Evolutionary conservation across 179 eudicot genomes (phyloP), one percentile per base, ranked within the genome.

Genomic region (Monotropa hypopitys): DNA sequence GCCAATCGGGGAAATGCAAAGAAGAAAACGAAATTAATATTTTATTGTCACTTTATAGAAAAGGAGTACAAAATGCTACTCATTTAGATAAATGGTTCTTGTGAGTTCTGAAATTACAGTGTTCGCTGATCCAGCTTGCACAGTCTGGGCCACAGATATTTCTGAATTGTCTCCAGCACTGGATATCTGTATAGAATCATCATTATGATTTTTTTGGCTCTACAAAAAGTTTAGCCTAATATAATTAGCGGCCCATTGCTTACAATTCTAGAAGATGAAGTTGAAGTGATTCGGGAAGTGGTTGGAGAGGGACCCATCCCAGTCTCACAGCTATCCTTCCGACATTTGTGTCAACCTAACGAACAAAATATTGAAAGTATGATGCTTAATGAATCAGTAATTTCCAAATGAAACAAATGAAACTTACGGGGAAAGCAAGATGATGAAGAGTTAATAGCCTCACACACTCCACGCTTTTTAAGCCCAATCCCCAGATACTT

Each of bases 231-330:
- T 28, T 61, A 30, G 67, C 67, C 26, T 61, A 61, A 28, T 15
- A 11, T 61, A 61, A 15, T 30, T 4, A 28, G 67, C 3, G 0
- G 28, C 67, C 67, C 45, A 43, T 43, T 79, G 75, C 95, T 76
- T 83, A 95, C 97, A 79, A 57, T 45, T 96, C 88, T 63, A 96
- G 80, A 78, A 91, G 96, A 79, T 93, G 98, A 45, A 96, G 49
- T 75, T 89, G 91, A 76, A 96, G 83, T 10, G 85, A 84, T 79
- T 89, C 98, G 62, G 97, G 98, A 54, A 95, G 84, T 67, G 97
- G 96, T 85, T 93, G 90, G 33, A 96, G 89, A 13, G 99, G 99
- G 70, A 96, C 99, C 98, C 98, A 93, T 67, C 99, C 99, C 50
- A 91, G 87, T 67, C 99, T 85, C 65, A 91, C 97, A 23, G 91